Evolutionary conservation across 1,284 basidiomycete genomes (phyloP), one percentile per base, ranked within the genome.

Genomic region (Blastosporella zonata): DNA sequence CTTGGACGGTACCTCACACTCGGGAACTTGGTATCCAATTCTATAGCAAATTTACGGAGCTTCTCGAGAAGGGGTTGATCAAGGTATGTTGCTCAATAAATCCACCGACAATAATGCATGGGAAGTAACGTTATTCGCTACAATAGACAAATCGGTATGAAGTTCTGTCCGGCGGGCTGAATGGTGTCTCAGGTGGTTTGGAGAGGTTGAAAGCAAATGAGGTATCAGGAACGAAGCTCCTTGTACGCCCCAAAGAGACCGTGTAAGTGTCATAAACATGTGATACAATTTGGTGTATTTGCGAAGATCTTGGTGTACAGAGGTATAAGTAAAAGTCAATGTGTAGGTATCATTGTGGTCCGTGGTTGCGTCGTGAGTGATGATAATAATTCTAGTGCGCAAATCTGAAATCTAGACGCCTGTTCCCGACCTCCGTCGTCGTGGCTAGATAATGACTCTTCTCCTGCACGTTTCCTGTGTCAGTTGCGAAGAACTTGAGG

Each of bases 201-300:
- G 61, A 69, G 25, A 63, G 67, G 49, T 42, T 82, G 59, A 59
- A 64, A 53, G 53, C 59, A 1, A 61, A 67, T 6, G 54, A 72
- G 43, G 66, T 81, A n/a, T 78, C 74, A 23, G 77, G 68, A 2
- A 57, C 59, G 12, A 81, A 82, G 59, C 62, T 82, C 8, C 62
- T 82, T n/a, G 73, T 56, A 1, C 70, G 60, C 37, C 78, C 78
- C 2, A 69, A 72, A 41, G 75, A 81, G 53, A 76, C 58, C 2
- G 35, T 33, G 13, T 48, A 40, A 27, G 5, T 27, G 10, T 6
- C 25, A 27, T 10, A 27, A 6, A 6, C 10, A 27, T 27, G 25
- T 27, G 25, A 5, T 27, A 27, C 6, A 10, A 27, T 5, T 33
- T 7, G 31, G 5, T 33, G 10, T 15, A 33, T 12, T 9, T n/a